phyloP scores from a whole-genome alignment of 2,329 filamentous ascomycete species.

The Beauveria sp. region DNA sequence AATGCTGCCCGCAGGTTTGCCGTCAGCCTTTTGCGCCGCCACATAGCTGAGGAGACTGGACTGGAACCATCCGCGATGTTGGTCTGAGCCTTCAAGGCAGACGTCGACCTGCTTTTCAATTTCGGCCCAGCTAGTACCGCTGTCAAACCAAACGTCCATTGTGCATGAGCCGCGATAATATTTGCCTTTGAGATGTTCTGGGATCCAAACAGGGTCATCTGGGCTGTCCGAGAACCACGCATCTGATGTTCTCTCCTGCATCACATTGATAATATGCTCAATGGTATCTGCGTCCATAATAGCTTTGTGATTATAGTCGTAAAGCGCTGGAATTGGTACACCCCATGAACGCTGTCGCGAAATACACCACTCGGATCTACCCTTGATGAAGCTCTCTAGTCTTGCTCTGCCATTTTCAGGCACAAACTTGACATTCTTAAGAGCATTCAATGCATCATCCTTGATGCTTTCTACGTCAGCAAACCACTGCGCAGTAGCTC shows the following conservation, averaged over 20 bases:
- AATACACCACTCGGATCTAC: constrained; percentile 94
- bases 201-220: constrained; percentile 73
- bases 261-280: constrained; percentile 73
- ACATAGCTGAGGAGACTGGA: constrained; percentile 86
- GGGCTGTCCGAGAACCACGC: constrained; percentile 85
- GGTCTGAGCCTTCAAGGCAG: constrained; percentile 90
- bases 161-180: constrained; percentile 81
- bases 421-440: constrained; percentile 69
- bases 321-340: constrained; percentile 88
- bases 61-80: constrained; percentile 98
- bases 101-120: constrained; percentile 60
- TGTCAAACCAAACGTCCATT: constrained; percentile 99
- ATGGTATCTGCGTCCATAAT: constrained; percentile 75
- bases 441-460: constrained; percentile 57
- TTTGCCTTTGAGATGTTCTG: constrained; percentile 46
- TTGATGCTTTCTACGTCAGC: constrained; percentile 85
- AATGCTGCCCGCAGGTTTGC: constrained; percentile 19
- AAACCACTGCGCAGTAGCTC: constrained; percentile 97
- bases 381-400: constrained; percentile 77
- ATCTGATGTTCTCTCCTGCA: constrained; percentile 73
- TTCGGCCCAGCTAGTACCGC: constrained; percentile 83
- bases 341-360: constrained; percentile 95
- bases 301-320: constrained; percentile 63
- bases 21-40: constrained; percentile 46
- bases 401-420: constrained; percentile 67